Base-by-base conservation (phyloP, 768 basidiomycete genomes). In the Phallus indusiatus region DNA sequence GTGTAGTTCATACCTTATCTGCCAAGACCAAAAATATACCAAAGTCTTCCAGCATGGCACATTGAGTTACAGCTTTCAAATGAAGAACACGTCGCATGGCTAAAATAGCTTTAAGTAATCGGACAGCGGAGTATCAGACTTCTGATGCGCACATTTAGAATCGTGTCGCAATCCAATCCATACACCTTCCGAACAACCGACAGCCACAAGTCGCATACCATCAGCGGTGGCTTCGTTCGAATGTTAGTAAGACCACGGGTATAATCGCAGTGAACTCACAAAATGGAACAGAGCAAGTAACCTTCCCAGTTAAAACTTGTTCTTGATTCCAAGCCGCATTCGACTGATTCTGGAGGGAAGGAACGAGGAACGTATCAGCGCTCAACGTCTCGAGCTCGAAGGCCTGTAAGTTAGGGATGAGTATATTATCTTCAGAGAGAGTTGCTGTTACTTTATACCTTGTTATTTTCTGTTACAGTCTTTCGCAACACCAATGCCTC, bases 261-360 rank as follows among this genome's bases (percentile, higher is more conserved):
- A 16, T 33, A 24, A 46, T 54, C 10, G 1, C n/a, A 20, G 37
- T 21, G n/a, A 66, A 16, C 28, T 67, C 49, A 83, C 93, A 86
- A 71, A 98, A 94, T 11, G 95, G 94, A 20, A 92, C 90, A 1
- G 94, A 95, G 67, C 94, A 96, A 2, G 94, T 96, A 47, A 96
- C 94, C 68, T 85, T 90, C 17, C 90, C 90, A 1, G 78, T 83
- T 61, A 84, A 86, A 12, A 84, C 76, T 60, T 77, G 85, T 54
- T 90, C 88, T 55, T 85, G 80, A 64, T 83, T 73, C 76, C 75
- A 92, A 10, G 84, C 75, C 2, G 85, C 80, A 52, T 57, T 64
- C n/a, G 64, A 61, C 24, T 64, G 53, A 0, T 68, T 59, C 47
- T 79, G 73, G 59, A 86, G 74, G 0, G 85, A 80, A 0, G 90